Evolutionary conservation across 1,284 basidiomycete genomes (phyloP).

Genomic region (Xerocomus cyaneibrunnescens): DNA sequence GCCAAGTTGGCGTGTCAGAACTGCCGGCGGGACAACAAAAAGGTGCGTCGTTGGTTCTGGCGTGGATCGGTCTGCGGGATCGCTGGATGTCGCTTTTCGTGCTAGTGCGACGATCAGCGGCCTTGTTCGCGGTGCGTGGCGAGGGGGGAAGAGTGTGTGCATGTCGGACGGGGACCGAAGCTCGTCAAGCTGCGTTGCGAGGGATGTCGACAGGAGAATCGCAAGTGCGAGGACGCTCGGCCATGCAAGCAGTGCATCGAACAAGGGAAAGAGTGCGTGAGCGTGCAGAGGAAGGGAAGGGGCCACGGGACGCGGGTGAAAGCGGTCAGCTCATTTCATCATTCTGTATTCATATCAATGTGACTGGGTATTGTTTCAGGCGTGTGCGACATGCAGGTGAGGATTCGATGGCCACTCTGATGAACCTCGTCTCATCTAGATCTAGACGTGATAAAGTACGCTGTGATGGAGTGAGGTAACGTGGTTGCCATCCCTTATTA

Average conservation of each 20-base stretch:
- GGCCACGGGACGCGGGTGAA: constrained; percentile 60
- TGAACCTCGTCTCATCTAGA: constrained; percentile 14
- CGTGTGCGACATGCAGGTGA: constrained; percentile 58
- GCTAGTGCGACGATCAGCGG: constrained; percentile 47
- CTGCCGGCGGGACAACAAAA: constrained; percentile 61
- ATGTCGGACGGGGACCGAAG: constrained; percentile 52
- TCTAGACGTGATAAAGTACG: constrained; percentile 57
- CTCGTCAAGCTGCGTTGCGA: constrained; percentile 57
- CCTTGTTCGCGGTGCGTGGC: constrained; percentile 58
- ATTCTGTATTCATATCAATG: background rate
- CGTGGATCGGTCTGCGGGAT: background rate
- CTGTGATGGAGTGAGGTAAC: constrained; percentile 52
- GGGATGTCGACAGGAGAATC: constrained; percentile 50
- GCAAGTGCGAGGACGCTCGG: constrained; percentile 54
- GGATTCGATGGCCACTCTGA: constrained; percentile 5
- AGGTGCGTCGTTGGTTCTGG: constrained; percentile 36
- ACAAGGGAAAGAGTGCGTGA: constrained; percentile 45
- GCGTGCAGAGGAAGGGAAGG: constrained; percentile 49
- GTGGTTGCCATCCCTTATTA: constrained; percentile 4
- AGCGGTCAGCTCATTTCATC: constrained; percentile 41
- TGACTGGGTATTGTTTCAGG: constrained; percentile 36
- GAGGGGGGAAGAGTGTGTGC: constrained; percentile 53
- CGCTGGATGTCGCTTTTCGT: background rate
- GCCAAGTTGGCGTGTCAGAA: constrained; percentile 55
- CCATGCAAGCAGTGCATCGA: constrained; percentile 54